Base-by-base conservation (phyloP, 345 rosid species). In the Syzygium jambos region DNA sequence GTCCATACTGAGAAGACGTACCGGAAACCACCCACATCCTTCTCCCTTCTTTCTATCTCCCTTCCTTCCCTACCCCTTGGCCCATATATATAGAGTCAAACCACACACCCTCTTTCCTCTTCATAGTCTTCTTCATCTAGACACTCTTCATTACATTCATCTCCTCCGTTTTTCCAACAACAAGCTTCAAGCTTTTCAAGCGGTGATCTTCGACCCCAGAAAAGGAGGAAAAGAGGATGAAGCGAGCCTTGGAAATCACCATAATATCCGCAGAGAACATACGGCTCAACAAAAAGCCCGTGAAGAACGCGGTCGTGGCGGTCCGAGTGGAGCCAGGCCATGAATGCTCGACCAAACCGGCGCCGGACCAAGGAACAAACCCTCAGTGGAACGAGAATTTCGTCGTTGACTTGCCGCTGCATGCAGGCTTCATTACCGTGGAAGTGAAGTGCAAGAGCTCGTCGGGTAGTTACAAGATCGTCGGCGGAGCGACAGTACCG, bases 321-420 rank as follows among this genome's bases (percentile, higher is more conserved):
- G 90, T 92, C 7, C 88, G 25, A 43, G 59, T 85, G 41, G 94
- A 93, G 21, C 85, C 89, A 10, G 55, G 29, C 21, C 53, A 89
- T 21, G 14, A 0, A 14, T 16, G 14, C 2, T 29, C 38, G 2
- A 93, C 95, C 0, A 89, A 46, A 53, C 19, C 61, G 4, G 94
- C 92, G 6, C 84, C 38, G 4, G 23, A 84, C 9, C 93, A 96
- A 30, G 96, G 95, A 29, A 87, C 92, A 52, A 63, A 86, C 10
- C 98, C 96, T 46, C 22, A 88, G 0, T 96, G 98, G 98, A 92
- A 93, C 51, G 87, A 94, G 82, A 94, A 91, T 92, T 91, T 68
- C 46, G 43, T 34, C 0, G 46, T 68, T 34, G 46, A 34, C 30
- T 86, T 95, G 88, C 91, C 97, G 4, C 49, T 85, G 38, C 88